These are phyloP conservation scores for Agarophyton chilense DNA, from an alignment of 23 red algal species.

Conservation along the genomic window DNA sequence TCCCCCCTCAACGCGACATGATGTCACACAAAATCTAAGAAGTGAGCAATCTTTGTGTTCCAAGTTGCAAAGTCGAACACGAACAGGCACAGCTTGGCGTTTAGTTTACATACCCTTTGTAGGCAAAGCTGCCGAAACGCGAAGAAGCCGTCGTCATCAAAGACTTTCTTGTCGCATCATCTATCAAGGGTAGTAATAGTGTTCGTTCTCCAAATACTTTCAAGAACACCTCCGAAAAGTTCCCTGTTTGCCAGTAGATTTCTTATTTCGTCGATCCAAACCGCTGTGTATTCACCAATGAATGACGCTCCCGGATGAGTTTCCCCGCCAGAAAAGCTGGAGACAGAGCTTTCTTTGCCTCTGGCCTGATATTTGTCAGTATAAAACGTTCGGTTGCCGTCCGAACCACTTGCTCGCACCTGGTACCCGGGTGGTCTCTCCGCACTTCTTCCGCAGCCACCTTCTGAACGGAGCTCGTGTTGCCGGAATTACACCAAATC, in stretches of 20 bases:
- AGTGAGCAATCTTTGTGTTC: no score
- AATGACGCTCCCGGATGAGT: background rate
- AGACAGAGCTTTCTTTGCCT: background rate
- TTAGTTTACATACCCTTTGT: background rate
- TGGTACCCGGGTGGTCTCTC: no score
- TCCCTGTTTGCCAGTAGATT: background rate
- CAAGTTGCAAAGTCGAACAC: slow-evolving; percentile 32
- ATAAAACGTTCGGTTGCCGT: background rate
- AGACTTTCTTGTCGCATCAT: background rate
- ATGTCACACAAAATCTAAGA: no score
- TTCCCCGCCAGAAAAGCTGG: background rate
- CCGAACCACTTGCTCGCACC: no score
- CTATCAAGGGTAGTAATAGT: slow-evolving; percentile 31
- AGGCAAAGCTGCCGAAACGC: background rate
- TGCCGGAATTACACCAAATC: background rate
- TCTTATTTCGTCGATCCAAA: background rate
- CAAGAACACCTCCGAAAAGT: background rate
- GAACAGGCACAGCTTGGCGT: background rate
- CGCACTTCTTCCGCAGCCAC: background rate
- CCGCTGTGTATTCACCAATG: background rate
- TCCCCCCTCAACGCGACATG: no score
- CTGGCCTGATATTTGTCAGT: background rate
- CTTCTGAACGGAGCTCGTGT: background rate
- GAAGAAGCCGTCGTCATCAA: background rate
- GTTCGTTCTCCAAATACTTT: slow-evolving; percentile 21